phyloP scores from a whole-genome alignment of 2,329 filamentous ascomycete genomes.

The Lecanicillium sp. region DNA sequence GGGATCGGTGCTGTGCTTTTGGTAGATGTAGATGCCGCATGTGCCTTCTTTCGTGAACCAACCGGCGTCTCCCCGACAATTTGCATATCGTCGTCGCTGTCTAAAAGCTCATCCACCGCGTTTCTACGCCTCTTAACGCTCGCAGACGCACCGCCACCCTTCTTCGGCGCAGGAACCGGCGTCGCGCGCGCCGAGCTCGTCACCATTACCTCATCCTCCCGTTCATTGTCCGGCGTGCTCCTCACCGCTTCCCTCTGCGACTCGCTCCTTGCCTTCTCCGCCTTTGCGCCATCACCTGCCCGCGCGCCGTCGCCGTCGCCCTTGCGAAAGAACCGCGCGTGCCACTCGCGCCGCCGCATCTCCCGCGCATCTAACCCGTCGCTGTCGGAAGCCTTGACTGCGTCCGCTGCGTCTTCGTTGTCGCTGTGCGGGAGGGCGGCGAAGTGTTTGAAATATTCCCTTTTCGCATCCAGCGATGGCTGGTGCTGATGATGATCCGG shows the following conservation, averaged over 20 bases:
- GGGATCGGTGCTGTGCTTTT: background rate
- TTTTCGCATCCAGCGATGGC: constrained; percentile 34
- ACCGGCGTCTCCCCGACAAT: constrained; percentile 11
- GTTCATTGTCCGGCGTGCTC: background rate
- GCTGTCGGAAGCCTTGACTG: constrained; percentile 16
- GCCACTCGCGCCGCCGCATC: constrained; percentile 26
- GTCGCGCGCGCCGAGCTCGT: constrained; percentile 2
- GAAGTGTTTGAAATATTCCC: constrained; percentile 40
- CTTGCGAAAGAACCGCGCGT: constrained; percentile 24
- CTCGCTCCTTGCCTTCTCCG: background rate
- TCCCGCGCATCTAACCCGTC: constrained; percentile 27
- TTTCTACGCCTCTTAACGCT: background rate
- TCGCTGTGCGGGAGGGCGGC: constrained; percentile 28
- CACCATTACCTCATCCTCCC: background rate
- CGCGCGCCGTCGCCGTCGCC: no score
- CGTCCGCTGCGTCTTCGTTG: constrained; percentile 17
- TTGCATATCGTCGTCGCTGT: background rate
- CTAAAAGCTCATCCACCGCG: background rate
- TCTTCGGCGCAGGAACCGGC: background rate
- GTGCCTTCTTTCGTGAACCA: background rate
- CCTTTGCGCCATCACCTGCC: no score
- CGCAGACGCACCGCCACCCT: no score
- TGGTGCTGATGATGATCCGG: constrained; percentile 18
- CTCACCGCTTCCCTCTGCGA: background rate
- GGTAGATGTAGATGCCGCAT: constrained; percentile 13